phyloP scores from a whole-genome alignment of 2,329 filamentous ascomycete species.

The Delphinella strobiligena region DNA sequence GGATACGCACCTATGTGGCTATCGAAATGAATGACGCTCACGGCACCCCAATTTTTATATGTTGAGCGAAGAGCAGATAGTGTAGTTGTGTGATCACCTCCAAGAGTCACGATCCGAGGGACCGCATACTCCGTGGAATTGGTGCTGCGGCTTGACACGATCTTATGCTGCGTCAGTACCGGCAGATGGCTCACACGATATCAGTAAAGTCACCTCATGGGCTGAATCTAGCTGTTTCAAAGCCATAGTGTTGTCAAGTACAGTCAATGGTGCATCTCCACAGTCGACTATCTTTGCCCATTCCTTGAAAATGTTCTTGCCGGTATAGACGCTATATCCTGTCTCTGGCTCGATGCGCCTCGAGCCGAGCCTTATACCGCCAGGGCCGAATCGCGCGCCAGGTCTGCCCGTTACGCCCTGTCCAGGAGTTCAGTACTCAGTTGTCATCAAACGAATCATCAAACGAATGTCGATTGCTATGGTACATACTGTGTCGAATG shows the following conservation, averaged over 20 bases:
- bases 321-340: conserved; percentile 38
- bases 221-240: conserved; percentile 40
- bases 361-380: conserved; percentile 39
- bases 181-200: no score
- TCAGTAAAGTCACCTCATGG: conserved; percentile 30
- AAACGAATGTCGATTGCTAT: no score
- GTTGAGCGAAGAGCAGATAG: conserved; percentile 40
- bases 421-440: not conserved
- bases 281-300: conserved; percentile 45
- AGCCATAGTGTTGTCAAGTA: conserved; percentile 40
- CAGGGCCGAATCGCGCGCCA: conserved; percentile 41
- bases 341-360: conserved; percentile 30
- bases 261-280: conserved; percentile 39
- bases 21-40: conserved; percentile 48
- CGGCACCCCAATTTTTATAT: conserved; percentile 37
- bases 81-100: conserved; percentile 46
- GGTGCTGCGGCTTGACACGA: conserved; percentile 32
- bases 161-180: conserved; percentile 15
- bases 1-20: conserved; percentile 32
- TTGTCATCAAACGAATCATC: not conserved
- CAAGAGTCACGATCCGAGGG: conserved; percentile 41
- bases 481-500: conserved; percentile 35
- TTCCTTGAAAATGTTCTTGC: conserved; percentile 32
- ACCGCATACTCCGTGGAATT: conserved; percentile 30
- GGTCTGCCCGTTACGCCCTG: conserved; percentile 33